These are phyloP conservation scores for Trypanosoma vivax DNA, from an alignment of 208 protist genomes.

Conservation along the genomic window DNA sequence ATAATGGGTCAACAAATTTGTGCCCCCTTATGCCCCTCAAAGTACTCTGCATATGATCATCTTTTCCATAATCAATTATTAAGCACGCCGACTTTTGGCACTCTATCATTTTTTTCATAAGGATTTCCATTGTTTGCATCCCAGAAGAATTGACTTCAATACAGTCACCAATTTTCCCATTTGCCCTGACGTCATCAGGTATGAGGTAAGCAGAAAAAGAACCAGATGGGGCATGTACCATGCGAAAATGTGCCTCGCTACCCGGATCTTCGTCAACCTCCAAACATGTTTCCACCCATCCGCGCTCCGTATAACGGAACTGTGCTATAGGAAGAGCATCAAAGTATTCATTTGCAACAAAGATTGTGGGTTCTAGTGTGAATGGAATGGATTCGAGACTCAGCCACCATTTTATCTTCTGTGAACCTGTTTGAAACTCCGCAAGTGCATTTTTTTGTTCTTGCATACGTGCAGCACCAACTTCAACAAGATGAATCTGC, in stretches of 20 bases:
- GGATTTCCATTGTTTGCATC: constrained; percentile 81
- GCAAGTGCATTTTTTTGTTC: constrained; percentile 78
- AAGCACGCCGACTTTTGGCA: constrained; percentile 75
- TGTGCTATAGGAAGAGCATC: constrained; percentile 90
- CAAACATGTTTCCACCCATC: constrained; percentile 89
- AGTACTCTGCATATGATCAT: constrained; percentile 88
- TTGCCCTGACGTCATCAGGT: constrained; percentile 69
- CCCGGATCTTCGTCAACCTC: constrained; percentile 84
- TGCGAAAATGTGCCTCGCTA: constrained; percentile 79
- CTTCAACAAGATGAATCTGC: constrained; percentile 81
- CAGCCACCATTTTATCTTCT: constrained; percentile 88
- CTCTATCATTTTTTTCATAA: constrained; percentile 86
- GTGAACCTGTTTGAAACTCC: constrained; percentile 77
- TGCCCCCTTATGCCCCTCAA: constrained; percentile 86
- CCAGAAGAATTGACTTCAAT: constrained; percentile 83
- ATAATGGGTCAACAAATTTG: constrained; percentile 83
- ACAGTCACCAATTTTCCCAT: constrained; percentile 64
- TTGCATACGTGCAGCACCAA: constrained; percentile 71
- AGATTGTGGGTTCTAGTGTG: constrained; percentile 79
- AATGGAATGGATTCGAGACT: constrained; percentile 77
- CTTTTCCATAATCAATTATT: constrained; percentile 91
- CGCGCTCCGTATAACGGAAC: constrained; percentile 88
- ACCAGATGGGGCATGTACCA: constrained; percentile 82
- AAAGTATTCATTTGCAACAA: constrained; percentile 89
- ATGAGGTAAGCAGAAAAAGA: constrained; percentile 85